phyloP scores from a whole-genome alignment of 1,139 yeast genomes.

The Scheffersomyces quercinus region DNA sequence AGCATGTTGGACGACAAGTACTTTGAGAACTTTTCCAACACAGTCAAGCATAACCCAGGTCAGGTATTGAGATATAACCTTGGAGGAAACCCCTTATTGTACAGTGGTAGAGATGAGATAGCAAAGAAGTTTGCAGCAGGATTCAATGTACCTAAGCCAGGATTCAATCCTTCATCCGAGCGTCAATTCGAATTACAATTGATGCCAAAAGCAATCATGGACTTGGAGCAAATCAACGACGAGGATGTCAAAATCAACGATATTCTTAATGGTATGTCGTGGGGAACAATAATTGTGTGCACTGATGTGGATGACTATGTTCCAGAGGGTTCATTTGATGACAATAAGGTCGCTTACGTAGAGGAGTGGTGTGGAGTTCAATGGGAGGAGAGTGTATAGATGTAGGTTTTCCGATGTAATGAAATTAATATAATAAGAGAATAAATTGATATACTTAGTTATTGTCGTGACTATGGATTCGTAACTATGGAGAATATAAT shows the following conservation, averaged over 20 bases:
- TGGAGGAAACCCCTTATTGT: slow-evolving; percentile 73
- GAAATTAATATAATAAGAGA: neutral
- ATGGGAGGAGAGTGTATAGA: slow-evolving; percentile 70
- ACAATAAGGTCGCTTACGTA: slow-evolving; percentile 72
- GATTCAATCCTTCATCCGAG: slow-evolving; percentile 59
- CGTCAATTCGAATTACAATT: slow-evolving; percentile 83
- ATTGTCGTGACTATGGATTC: neutral
- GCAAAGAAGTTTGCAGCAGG: slow-evolving; percentile 40
- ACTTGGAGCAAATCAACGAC: slow-evolving; percentile 55
- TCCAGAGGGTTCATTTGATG: slow-evolving; percentile 56
- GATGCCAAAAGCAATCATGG: slow-evolving; percentile 91
- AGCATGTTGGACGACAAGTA: slow-evolving; percentile 68
- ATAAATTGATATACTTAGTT: no score
- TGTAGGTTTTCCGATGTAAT: neutral
- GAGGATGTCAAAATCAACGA: slow-evolving; percentile 40
- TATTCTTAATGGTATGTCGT: slow-evolving; percentile 80
- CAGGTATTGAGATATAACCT: slow-evolving; percentile 85
- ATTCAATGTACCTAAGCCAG: slow-evolving; percentile 49
- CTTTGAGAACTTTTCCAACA: slow-evolving; percentile 75
- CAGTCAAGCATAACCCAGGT: slow-evolving; percentile 76
- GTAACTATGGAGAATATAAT: no score
- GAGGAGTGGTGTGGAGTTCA: slow-evolving; percentile 95
- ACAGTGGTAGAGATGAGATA: slow-evolving; percentile 61
- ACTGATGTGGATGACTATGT: slow-evolving; percentile 74
- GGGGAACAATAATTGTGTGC: slow-evolving; percentile 92